These are phyloP conservation scores for Citrus sp. DNA, from an alignment of 345 rosid genomes.

Conservation along the genomic window DNA sequence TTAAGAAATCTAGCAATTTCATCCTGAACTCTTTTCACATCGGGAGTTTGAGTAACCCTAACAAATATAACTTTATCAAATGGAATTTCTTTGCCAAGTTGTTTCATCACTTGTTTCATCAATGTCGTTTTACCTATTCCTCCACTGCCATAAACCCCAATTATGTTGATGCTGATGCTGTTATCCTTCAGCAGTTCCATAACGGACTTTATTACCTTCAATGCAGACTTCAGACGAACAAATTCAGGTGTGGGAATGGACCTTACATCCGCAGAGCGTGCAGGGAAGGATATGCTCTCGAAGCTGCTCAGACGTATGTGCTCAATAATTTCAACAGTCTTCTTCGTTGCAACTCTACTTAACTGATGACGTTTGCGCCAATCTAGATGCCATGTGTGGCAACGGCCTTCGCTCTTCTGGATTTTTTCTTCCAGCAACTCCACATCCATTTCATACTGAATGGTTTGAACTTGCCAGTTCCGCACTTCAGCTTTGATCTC, in stretches of 20 bases:
- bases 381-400: background rate
- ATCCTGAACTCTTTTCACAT: conserved; percentile 11
- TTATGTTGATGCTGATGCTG: background rate
- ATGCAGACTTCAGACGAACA: background rate
- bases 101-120: conserved; percentile 1
- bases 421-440: background rate
- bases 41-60: conserved; percentile 7
- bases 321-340: background rate
- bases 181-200: background rate
- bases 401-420: background rate
- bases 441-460: background rate
- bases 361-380: background rate
- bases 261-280: background rate
- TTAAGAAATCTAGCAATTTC: conserved; percentile 18
- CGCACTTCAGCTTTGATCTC: background rate
- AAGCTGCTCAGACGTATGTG: background rate
- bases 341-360: background rate
- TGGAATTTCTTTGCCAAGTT: background rate
- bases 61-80: conserved; percentile 14
- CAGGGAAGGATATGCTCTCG: background rate
- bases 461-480: background rate
- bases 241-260: background rate
- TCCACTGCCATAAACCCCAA: background rate
- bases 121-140: background rate
- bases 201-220: background rate